phyloP scores from a whole-genome alignment of 805 yeast species.

The Saturnispora gosingensis region DNA sequence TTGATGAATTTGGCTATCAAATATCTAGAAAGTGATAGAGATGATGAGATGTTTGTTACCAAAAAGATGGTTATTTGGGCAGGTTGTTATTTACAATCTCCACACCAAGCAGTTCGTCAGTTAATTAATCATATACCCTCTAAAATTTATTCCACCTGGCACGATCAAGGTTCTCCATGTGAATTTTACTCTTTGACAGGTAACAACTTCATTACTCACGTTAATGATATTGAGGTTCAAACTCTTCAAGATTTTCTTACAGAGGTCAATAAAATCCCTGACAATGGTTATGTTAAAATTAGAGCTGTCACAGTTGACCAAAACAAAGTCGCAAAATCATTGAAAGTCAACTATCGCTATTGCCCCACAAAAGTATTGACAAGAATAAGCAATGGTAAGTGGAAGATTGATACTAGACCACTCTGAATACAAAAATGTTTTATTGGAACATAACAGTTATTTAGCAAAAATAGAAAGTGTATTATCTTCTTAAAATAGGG shows the following conservation, averaged over 20 bases:
- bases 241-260: constrained; percentile 58
- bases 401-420: constrained; percentile 33
- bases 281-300: constrained; percentile 70
- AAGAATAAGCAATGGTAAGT: constrained; percentile 38
- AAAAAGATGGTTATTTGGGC: constrained; percentile 69
- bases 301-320: constrained; percentile 79
- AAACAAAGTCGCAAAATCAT: constrained; percentile 74
- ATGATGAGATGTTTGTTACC: constrained; percentile 35
- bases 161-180: constrained; percentile 82
- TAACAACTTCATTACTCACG: constrained; percentile 82
- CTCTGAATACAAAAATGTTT: too few relatives aligned
- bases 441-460: too few relatives aligned
- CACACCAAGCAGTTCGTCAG: constrained; percentile 90
- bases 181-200: constrained; percentile 68
- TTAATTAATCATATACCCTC: constrained; percentile 70
- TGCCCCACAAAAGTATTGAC: constrained; percentile 60
- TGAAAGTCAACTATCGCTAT: constrained; percentile 83
- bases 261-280: constrained; percentile 63
- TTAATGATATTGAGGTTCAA: constrained; percentile 66
- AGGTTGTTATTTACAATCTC: constrained; percentile 74
- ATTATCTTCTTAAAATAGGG: too few relatives aligned
- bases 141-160: constrained; percentile 70
- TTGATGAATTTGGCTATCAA: constrained; percentile 54
- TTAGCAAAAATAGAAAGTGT: too few relatives aligned
- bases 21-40: constrained; percentile 47